phyloP scores from a whole-genome alignment of 805 yeast genomes.

The Kurtzmaniella fragi region DNA sequence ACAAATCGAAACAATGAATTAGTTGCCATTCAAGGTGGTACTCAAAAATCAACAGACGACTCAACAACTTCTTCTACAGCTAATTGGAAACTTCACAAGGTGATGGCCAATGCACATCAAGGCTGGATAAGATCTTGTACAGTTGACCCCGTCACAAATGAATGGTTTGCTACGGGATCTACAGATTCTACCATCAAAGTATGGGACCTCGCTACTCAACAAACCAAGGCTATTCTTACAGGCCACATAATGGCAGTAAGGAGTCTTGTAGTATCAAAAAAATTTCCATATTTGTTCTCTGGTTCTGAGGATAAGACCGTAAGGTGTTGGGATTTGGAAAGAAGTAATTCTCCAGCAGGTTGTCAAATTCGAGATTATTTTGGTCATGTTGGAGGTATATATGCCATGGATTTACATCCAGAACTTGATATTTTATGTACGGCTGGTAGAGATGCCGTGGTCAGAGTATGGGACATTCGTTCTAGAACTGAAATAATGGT shows the following conservation, averaged over 20 bases:
- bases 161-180: constrained; percentile 91
- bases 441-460: constrained; percentile 84
- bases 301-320: constrained; percentile 92
- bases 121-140: constrained; percentile 89
- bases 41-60: neutral
- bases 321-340: constrained; percentile 94
- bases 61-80: constrained; percentile 1
- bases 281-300: constrained; percentile 84
- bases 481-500: constrained; percentile 70
- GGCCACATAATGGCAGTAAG: constrained; percentile 92
- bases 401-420: constrained; percentile 81
- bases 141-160: constrained; percentile 75
- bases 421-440: constrained; percentile 77
- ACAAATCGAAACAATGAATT: too few species aligned
- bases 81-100: constrained; percentile 63
- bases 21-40: too few species aligned
- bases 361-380: constrained; percentile 74
- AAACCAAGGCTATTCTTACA: constrained; percentile 67
- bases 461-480: constrained; percentile 92
- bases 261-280: constrained; percentile 62
- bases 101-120: constrained; percentile 75
- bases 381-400: constrained; percentile 91
- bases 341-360: constrained; percentile 54
- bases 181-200: constrained; percentile 83
- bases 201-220: constrained; percentile 81